These are phyloP conservation scores for Luzula sylvatica DNA, from an alignment of 176 grass and related monocot genomes.

Conservation along the genomic window DNA sequence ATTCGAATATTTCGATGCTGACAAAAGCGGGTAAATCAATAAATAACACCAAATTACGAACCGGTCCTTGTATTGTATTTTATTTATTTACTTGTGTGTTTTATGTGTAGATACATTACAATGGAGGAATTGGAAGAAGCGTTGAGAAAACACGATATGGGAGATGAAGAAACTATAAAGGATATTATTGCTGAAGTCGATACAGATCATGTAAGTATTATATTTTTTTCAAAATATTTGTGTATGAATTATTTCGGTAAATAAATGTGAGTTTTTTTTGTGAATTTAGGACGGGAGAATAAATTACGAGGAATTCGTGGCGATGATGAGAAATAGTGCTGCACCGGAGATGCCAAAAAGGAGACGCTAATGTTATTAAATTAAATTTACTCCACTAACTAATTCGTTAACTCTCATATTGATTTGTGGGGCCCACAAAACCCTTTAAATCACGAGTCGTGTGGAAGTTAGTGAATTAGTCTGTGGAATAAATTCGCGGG, in stretches of 20 bases:
- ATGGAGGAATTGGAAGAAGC: conserved; percentile 96
- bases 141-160: conserved; percentile 94
- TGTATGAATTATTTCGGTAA: not conserved
- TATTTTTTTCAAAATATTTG: not conserved
- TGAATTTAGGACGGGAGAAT: conserved; percentile 86
- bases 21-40: conserved; percentile 77
- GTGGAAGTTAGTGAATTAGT: no score
- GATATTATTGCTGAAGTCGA: conserved; percentile 98
- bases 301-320: conserved; percentile 89
- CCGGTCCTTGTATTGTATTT: no score
- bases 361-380: conserved; percentile 34
- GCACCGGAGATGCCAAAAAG: conserved; percentile 48
- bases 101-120: conserved; percentile 73
- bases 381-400: not conserved
- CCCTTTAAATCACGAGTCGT: no score
- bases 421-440: conserved; percentile 1
- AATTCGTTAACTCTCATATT: not conserved
- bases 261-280: not conserved
- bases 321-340: conserved; percentile 86
- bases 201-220: conserved; percentile 54
- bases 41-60: conserved; percentile 11
- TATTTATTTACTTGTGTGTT: conserved; percentile 1
- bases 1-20: conserved; percentile 97
- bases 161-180: conserved; percentile 95
- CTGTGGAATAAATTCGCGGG: no score